Percentiles rank a stretch among this genome's conserved stretches.
Evolutionary conservation across 2,329 filamentous ascomycete genomes (phyloP).

Genomic region (Karstenula rhodostoma): DNA sequence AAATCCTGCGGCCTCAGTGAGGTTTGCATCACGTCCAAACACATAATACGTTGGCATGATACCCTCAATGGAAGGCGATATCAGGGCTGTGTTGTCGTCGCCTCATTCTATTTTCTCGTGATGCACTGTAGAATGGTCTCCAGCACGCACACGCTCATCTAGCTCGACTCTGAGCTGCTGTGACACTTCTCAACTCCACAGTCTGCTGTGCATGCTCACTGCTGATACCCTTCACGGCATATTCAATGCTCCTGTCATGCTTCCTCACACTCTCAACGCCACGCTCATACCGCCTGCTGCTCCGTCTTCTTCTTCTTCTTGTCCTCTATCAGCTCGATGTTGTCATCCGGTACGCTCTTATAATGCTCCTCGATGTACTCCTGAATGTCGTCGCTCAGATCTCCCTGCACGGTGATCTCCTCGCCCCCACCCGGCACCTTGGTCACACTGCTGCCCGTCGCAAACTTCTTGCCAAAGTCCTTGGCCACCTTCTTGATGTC

Average conservation of each 20-base stretch:
- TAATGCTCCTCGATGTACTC: slow-evolving; percentile 92
- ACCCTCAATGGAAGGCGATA: not conserved
- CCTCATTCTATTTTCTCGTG: not conserved
- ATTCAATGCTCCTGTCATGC: not conserved
- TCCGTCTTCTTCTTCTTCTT: slow-evolving; percentile 90
- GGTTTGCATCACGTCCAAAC: not conserved
- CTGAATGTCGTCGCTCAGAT: slow-evolving; percentile 92
- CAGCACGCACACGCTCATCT: not conserved
- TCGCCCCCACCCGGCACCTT: slow-evolving; percentile 86
- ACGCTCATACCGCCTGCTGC: slow-evolving; percentile 7
- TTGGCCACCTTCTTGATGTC: slow-evolving; percentile 97
- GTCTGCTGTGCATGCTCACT: not conserved
- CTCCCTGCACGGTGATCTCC: slow-evolving; percentile 97
- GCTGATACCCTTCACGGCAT: not conserved
- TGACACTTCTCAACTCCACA: not conserved
- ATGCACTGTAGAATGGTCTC: not conserved
- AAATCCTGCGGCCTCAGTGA: not conserved
- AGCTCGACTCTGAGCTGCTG: not conserved
- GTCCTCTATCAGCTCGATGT: slow-evolving; percentile 93
- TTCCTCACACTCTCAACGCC: not conserved
- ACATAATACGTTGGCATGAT: not conserved
- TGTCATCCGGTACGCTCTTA: slow-evolving; percentile 89
- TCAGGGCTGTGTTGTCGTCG: not conserved
- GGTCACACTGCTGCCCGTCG: slow-evolving; percentile 90
- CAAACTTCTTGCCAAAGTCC: slow-evolving; percentile 98